A percentile compares a stretch with the other conserved stretches of the same genome.
Evolutionary conservation across 169 alveolate genomes (phyloP).

Genomic region (Eimeria mitis): DNA sequence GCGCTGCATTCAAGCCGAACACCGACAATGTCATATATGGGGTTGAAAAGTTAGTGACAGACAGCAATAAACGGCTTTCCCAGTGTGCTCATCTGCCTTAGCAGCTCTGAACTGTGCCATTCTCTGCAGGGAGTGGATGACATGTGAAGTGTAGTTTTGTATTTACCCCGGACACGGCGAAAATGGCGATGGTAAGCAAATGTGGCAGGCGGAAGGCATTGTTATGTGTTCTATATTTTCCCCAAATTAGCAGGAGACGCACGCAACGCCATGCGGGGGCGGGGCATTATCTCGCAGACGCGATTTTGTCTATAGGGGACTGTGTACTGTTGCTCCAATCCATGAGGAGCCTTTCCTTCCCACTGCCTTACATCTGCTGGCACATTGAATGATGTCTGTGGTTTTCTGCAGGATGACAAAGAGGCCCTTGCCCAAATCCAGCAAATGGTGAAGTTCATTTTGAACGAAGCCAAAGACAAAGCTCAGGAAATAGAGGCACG

Average conservation of each 20-base stretch:
- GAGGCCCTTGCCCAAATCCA: constrained; percentile 96
- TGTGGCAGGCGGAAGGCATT: too few relatives aligned
- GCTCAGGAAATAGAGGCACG: constrained; percentile 96
- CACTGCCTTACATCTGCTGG: neutral
- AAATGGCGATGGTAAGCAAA: constrained; percentile 69
- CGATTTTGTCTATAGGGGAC: neutral
- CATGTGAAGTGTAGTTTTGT: constrained; percentile 48
- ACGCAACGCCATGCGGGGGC: neutral
- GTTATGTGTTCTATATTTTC: too few relatives aligned
- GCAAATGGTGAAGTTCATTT: constrained; percentile 96
- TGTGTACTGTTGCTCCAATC: neutral
- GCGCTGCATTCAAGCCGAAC: neutral
- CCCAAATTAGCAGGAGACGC: neutral
- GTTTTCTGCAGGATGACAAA: constrained; percentile 89
- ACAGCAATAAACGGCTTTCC: neutral
- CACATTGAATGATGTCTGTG: neutral
- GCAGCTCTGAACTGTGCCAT: neutral
- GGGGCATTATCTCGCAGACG: neutral
- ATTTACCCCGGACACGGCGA: neutral
- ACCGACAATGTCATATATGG: neutral
- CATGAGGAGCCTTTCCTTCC: neutral
- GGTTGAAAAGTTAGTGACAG: neutral
- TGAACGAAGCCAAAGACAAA: constrained; percentile 96
- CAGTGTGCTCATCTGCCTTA: neutral
- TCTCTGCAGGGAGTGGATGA: constrained; percentile 41